phyloP scores from a whole-genome alignment of 2,329 filamentous ascomycete species.

The Penicillium nordicum region DNA sequence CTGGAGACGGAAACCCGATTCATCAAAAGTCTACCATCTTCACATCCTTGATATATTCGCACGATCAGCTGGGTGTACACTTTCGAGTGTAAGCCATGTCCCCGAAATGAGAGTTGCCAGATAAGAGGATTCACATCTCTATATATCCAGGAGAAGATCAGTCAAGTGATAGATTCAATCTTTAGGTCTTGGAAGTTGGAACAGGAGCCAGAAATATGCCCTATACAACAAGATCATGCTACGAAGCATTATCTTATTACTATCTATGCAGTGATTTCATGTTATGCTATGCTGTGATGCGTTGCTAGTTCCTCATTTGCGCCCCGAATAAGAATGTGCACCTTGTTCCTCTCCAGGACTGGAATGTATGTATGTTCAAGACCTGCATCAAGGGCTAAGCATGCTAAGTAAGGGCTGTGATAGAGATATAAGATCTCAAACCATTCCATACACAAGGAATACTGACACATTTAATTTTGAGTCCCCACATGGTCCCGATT shows the following conservation, averaged over 20 bases:
- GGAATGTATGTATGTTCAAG: slow-evolving; percentile 9
- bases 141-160: neutral
- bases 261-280: too few species aligned
- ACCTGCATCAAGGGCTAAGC: slow-evolving; percentile 12
- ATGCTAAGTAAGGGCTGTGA: slow-evolving; percentile 7
- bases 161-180: neutral
- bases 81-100: neutral
- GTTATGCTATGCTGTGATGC: too few species aligned
- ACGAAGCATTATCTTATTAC: too few species aligned
- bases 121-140: neutral
- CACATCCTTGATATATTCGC: neutral
- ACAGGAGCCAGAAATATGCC: neutral
- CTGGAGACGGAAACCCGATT: neutral
- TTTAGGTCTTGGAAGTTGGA: neutral
- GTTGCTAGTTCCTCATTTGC: too few species aligned
- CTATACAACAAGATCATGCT: neutral
- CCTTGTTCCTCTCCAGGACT: neutral
- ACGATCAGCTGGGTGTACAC: neutral
- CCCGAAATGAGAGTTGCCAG: neutral
- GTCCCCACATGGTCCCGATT: neutral
- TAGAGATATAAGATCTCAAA: neutral
- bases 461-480: neutral
- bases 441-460: neutral
- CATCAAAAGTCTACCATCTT: neutral
- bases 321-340: neutral